phyloP scores from a whole-genome alignment of 805 yeast species.

The Candida ortonii region DNA sequence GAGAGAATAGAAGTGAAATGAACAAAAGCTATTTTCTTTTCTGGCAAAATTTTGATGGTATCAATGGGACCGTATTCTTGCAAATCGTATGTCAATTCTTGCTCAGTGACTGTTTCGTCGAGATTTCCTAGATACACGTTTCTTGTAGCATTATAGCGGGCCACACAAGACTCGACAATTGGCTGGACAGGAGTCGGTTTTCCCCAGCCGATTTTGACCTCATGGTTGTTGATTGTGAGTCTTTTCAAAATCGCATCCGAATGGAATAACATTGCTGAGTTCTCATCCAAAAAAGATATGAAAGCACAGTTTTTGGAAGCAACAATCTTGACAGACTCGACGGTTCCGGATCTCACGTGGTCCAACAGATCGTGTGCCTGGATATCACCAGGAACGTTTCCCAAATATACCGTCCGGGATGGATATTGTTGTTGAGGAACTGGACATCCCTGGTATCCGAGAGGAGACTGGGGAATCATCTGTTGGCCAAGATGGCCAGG shows the following conservation, averaged over 20 bases:
- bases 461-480: too few species aligned
- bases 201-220: constrained; percentile 92
- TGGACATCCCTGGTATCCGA: too few species aligned
- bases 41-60: constrained; percentile 72
- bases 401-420: constrained; percentile 85
- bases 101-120: constrained; percentile 57
- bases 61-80: constrained; percentile 79
- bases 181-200: constrained; percentile 73
- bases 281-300: constrained; percentile 83
- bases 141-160: constrained; percentile 87
- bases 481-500: too few species aligned
- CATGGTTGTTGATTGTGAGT: constrained; percentile 74
- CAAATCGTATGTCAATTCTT: constrained; percentile 64
- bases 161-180: constrained; percentile 70
- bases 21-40: constrained; percentile 84
- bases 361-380: constrained; percentile 80
- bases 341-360: constrained; percentile 86
- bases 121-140: constrained; percentile 87
- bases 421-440: too few species aligned
- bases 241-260: constrained; percentile 88
- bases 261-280: constrained; percentile 85
- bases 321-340: constrained; percentile 75
- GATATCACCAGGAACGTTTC: constrained; percentile 80
- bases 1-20: constrained; percentile 83
- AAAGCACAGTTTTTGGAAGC: constrained; percentile 88